Conservation (phyloP, 371 early-diverging fungal genomes). For the Mortierella sp. region DNA sequence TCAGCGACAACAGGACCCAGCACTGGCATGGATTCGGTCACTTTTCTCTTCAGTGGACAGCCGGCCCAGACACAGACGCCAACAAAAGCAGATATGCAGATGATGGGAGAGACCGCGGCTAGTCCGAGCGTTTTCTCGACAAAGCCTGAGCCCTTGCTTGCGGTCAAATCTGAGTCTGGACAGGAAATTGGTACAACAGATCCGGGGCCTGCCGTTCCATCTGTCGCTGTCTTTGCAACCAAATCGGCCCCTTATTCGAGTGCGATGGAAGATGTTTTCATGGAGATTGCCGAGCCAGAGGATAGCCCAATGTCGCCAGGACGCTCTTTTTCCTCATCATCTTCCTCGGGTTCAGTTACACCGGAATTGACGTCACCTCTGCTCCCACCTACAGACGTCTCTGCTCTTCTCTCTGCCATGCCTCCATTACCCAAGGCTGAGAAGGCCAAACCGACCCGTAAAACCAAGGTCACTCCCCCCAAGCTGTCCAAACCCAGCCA, state of each 20-base stretch:
- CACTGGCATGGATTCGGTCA: slow-evolving; percentile 42
- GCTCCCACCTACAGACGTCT: not conserved
- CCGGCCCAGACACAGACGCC: slow-evolving; percentile 20
- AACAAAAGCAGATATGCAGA: slow-evolving; percentile 5
- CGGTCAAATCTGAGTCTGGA: not conserved
- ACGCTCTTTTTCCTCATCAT: slow-evolving; percentile 18
- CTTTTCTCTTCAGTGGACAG: slow-evolving; percentile 37
- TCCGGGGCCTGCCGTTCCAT: slow-evolving; percentile 9
- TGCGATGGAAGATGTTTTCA: slow-evolving; percentile 20
- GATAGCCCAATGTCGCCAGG: slow-evolving; percentile 23
- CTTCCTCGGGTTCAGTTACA: slow-evolving; percentile 34
- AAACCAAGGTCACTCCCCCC: not conserved
- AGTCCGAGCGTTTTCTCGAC: slow-evolving; percentile 10
- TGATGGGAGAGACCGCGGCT: slow-evolving; percentile 4
- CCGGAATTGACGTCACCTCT: slow-evolving; percentile 37
- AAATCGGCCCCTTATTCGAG: slow-evolving; percentile 5
- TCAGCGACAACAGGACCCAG: slow-evolving; percentile 30
- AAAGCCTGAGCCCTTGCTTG: slow-evolving; percentile 19
- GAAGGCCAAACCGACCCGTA: not conserved
- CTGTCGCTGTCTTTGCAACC: not conserved
- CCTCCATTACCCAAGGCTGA: slow-evolving; percentile 12
- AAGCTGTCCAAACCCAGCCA: not conserved
- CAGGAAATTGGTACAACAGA: not conserved
- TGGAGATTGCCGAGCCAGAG: slow-evolving; percentile 30
- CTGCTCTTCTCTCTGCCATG: not conserved